Evolutionary conservation across 2,329 filamentous ascomycete species (phyloP).

Genomic region (Diatrype stigma): DNA sequence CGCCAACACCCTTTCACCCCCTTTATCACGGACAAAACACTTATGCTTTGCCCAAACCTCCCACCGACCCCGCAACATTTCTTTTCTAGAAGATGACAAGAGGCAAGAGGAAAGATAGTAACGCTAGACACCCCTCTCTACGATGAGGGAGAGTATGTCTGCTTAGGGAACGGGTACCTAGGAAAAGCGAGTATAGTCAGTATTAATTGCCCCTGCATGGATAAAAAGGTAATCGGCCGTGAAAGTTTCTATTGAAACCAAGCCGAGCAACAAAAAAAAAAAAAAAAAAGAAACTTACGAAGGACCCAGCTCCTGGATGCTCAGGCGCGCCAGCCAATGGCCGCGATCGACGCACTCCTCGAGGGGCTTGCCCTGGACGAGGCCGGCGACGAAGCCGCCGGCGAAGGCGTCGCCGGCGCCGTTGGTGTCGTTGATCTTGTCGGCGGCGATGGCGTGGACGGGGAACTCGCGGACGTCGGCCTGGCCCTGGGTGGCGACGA

Average conservation of each 20-base stretch:
- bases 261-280: background rate
- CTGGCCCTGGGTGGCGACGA: conserved; percentile 73
- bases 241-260: too few relatives aligned
- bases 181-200: conserved; percentile 1
- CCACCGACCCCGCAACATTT: too few relatives aligned
- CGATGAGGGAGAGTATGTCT: conserved; percentile 58
- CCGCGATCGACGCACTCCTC: conserved; percentile 82
- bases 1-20: too few relatives aligned
- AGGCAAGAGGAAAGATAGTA: too few relatives aligned
- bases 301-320: conserved; percentile 92
- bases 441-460: conserved; percentile 72
- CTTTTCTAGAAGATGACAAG: too few relatives aligned
- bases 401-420: conserved; percentile 97
- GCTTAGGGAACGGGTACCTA: conserved; percentile 80
- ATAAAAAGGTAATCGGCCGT: too few relatives aligned
- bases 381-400: conserved; percentile 85
- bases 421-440: conserved; percentile 90
- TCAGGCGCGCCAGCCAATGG: conserved; percentile 91
- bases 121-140: conserved; percentile 3
- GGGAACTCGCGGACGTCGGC: conserved; percentile 70
- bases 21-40: too few relatives aligned
- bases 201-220: background rate
- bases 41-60: too few relatives aligned
- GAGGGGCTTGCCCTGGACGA: conserved; percentile 79
- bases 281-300: conserved; percentile 62